phyloP scores from a whole-genome alignment of 805 yeast genomes.

The Pichia cabralensis region DNA sequence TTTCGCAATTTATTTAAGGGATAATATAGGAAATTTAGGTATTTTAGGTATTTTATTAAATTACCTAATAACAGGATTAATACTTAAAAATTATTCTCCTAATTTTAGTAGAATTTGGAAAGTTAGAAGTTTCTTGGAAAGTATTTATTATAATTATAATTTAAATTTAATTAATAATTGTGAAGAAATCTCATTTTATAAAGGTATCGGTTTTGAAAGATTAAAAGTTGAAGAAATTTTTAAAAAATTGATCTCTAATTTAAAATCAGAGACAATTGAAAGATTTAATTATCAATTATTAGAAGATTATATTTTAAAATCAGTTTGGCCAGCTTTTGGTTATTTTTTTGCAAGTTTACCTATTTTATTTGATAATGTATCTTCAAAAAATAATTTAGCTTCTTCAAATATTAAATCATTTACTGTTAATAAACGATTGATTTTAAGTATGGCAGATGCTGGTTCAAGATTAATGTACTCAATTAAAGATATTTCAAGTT shows the following conservation, averaged over 20 bases:
- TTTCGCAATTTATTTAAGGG: constrained; percentile 74
- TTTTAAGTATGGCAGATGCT: constrained; percentile 89
- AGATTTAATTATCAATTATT: constrained; percentile 61
- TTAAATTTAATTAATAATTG: constrained; percentile 76
- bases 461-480: constrained; percentile 93
- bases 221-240: constrained; percentile 52
- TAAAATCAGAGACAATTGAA: constrained; percentile 34
- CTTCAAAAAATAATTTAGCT: constrained; percentile 16
- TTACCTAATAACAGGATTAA: constrained; percentile 69
- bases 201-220: constrained; percentile 76
- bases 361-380: constrained; percentile 43
- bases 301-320: constrained; percentile 82
- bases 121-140: constrained; percentile 68
- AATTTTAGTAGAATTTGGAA: constrained; percentile 74
- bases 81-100: constrained; percentile 69
- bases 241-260: constrained; percentile 34
- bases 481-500: constrained; percentile 80
- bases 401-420: constrained; percentile 66
- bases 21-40: constrained; percentile 81
- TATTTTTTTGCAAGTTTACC: constrained; percentile 86
- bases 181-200: constrained; percentile 91
- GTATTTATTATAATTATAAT: constrained; percentile 80
- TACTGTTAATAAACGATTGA: constrained; percentile 80
- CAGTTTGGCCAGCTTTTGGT: constrained; percentile 95
- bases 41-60: constrained; percentile 72